phyloP scores from a whole-genome alignment of 371 early-diverging fungal genomes.

The Apophysomyces elegans region DNA sequence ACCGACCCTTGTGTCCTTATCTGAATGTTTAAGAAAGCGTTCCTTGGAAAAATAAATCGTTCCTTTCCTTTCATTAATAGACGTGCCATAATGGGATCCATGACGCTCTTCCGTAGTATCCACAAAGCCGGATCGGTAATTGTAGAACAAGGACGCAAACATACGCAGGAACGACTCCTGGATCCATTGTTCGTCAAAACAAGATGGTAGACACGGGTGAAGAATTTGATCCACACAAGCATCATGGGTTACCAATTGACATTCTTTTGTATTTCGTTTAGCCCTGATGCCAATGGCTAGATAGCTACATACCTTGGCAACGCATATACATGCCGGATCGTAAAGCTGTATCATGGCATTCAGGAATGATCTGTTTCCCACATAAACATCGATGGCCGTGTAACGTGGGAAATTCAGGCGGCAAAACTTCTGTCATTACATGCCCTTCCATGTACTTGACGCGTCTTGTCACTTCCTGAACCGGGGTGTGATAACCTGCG shows the following conservation, averaged over 20 bases:
- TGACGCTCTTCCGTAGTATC: conserved; percentile 34
- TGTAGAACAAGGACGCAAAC: conserved; percentile 77
- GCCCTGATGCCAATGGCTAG: conserved; percentile 24
- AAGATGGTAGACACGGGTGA: conserved; percentile 61
- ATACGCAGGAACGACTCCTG: conserved; percentile 73
- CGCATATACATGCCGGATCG: conserved; percentile 40
- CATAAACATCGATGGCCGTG: conserved; percentile 52
- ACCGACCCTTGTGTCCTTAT: conserved; percentile 71
- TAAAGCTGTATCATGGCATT: conserved; percentile 14
- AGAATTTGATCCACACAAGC: conserved; percentile 58
- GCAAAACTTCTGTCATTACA: conserved; percentile 44
- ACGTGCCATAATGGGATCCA: conserved; percentile 14
- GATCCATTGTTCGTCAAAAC: conserved; percentile 75
- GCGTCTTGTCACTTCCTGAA: conserved; percentile 32
- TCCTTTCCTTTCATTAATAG: conserved; percentile 26
- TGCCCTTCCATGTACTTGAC: conserved; percentile 52
- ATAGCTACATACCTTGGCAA: conserved; percentile 39
- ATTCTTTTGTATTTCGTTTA: conserved; percentile 37
- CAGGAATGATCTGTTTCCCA: conserved; percentile 37
- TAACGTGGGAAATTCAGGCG: conserved; percentile 35
- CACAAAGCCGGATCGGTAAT: conserved; percentile 66
- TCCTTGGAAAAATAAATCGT: conserved; percentile 57
- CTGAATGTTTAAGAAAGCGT: conserved; percentile 65
- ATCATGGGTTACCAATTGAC: conserved; percentile 62
- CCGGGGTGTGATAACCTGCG: conserved; percentile 14